Percentiles rank a stretch among this genome's conserved stretches.
Evolutionary conservation across 768 basidiomycete species (phyloP).

Genomic region (Steccherinum ochraceum): DNA sequence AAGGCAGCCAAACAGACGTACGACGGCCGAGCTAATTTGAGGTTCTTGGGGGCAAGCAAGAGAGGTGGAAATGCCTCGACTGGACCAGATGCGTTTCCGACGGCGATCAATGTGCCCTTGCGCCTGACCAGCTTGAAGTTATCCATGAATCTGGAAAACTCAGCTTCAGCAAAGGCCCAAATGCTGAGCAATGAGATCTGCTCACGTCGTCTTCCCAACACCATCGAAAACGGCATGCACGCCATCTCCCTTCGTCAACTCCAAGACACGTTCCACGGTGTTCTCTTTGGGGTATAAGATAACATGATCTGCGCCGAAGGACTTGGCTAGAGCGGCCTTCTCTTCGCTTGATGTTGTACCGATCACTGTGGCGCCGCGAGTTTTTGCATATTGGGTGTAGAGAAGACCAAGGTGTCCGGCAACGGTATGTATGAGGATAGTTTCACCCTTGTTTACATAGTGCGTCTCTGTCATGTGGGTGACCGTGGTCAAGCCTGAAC

Average conservation of each 20-base stretch:
- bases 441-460: conserved; percentile 72
- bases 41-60: conserved; percentile 72
- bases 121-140: conserved; percentile 74
- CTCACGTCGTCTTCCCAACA: conserved; percentile 93
- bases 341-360: conserved; percentile 84
- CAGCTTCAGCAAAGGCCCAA: neutral
- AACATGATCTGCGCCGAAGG: conserved; percentile 81
- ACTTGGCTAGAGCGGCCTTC: conserved; percentile 77
- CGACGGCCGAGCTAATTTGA: conserved; percentile 69
- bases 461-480: conserved; percentile 83
- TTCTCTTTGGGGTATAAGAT: conserved; percentile 75
- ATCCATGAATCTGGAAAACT: conserved; percentile 54
- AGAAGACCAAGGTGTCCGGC: conserved; percentile 83
- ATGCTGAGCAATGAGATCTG: conserved; percentile 11
- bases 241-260: conserved; percentile 72
- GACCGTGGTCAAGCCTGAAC: conserved; percentile 55
- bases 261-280: conserved; percentile 64
- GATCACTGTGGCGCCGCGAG: conserved; percentile 81
- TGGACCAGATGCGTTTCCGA: conserved; percentile 86
- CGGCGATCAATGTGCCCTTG: conserved; percentile 81
- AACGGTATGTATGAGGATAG: conserved; percentile 81
- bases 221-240: conserved; percentile 90
- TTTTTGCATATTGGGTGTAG: conserved; percentile 61
- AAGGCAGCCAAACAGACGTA: conserved; percentile 21
- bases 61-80: conserved; percentile 69